Conservation (phyloP, 345 rosid species). For the Hypericum perforatum region DNA sequence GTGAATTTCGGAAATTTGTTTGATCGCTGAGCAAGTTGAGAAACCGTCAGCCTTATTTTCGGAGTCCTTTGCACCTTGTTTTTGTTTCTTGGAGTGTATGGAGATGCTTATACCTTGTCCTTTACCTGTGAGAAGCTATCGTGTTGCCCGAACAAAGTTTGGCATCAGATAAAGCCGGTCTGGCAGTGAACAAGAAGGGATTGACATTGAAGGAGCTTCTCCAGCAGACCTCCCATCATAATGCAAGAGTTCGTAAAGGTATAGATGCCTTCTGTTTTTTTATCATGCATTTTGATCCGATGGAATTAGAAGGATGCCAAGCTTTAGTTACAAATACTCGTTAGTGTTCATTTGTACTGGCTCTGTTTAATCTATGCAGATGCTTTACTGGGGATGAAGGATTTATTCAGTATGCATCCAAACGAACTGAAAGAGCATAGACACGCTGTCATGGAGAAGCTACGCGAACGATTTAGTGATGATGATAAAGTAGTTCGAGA, state of each 20-base stretch:
- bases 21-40: too few species aligned
- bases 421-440: conserved; percentile 49
- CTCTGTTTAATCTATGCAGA: conserved; percentile 33
- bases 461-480: conserved; percentile 63
- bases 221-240: conserved; percentile 72
- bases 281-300: too few species aligned
- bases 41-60: too few species aligned
- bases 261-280: not conserved
- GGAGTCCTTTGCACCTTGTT: too few species aligned
- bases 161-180: conserved; percentile 62
- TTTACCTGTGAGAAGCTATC: conserved; percentile 42
- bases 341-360: not conserved
- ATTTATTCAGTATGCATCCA: conserved; percentile 58
- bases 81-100: not conserved
- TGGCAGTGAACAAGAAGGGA: conserved; percentile 86
- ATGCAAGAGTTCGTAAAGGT: conserved; percentile 78
- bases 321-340: conserved; percentile 2
- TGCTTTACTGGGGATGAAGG: conserved; percentile 61
- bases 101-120: too few species aligned
- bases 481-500: conserved; percentile 56
- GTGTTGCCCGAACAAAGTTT: conserved; percentile 87
- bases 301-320: too few species aligned
- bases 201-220: conserved; percentile 79
- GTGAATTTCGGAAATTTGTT: too few species aligned
- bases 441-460: conserved; percentile 49